phyloP scores from a whole-genome alignment of 2,329 filamentous ascomycete genomes.

The Aureobasidium zeae region DNA sequence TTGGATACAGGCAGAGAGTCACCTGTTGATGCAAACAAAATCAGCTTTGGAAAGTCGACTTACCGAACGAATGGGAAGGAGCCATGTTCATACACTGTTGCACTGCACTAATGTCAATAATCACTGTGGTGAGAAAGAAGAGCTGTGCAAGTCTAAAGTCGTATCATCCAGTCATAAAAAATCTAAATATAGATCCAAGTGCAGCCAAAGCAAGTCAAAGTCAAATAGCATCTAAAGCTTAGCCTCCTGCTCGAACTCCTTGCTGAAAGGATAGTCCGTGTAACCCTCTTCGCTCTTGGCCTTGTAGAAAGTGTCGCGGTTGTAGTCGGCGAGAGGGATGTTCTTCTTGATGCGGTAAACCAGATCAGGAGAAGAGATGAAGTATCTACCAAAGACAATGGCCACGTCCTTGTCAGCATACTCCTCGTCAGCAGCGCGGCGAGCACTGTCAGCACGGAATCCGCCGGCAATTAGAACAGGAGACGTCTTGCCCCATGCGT shows the following conservation, averaged over 20 bases:
- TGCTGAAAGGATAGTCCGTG: constrained; percentile 34
- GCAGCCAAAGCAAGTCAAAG: too few relatives aligned
- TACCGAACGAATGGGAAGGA: too few relatives aligned
- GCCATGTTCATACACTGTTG: too few relatives aligned
- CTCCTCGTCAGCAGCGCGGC: constrained; percentile 31
- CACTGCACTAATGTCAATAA: too few relatives aligned
- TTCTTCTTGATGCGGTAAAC: constrained; percentile 37
- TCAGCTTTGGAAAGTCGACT: too few relatives aligned
- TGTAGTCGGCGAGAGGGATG: constrained; percentile 36
- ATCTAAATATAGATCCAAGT: too few relatives aligned
- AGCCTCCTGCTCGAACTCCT: constrained; percentile 25
- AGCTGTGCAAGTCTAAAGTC: too few relatives aligned
- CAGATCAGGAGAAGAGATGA: constrained; percentile 43
- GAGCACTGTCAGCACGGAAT: constrained; percentile 32
- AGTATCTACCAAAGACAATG: constrained; percentile 41
- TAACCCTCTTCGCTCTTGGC: constrained; percentile 33
- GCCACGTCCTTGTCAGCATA: constrained; percentile 36
- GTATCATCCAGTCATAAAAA: too few relatives aligned
- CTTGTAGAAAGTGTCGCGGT: constrained; percentile 40
- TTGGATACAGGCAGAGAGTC: too few relatives aligned
- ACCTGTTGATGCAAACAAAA: too few relatives aligned
- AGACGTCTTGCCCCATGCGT: constrained; percentile 36
- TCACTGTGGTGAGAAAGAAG: too few relatives aligned
- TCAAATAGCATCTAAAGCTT: constrained; percentile 14
- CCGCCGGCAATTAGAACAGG: constrained; percentile 42